Evolutionary conservation across 768 basidiomycete genomes (phyloP).

Genomic region (Infundibulicybe gibba): DNA sequence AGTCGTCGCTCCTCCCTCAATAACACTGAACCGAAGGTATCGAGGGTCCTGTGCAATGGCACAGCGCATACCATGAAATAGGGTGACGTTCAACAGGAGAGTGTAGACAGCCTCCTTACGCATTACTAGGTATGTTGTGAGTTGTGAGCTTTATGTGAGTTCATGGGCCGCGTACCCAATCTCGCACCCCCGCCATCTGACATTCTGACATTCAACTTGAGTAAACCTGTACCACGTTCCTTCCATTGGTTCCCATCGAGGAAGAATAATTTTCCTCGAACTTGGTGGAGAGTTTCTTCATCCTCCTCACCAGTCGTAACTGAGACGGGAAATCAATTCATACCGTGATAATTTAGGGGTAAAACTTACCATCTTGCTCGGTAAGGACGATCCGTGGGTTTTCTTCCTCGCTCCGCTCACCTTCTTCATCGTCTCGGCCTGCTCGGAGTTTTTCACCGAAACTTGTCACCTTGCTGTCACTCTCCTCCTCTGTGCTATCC

Average conservation of each 20-base stretch:
- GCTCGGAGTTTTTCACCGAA: slow-evolving; percentile 72
- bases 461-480: slow-evolving; percentile 33
- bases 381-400: slow-evolving; percentile 46
- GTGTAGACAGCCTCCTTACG: slow-evolving; percentile 81
- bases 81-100: slow-evolving; percentile 66
- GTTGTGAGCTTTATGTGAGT: neutral
- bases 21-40: slow-evolving; percentile 72
- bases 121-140: slow-evolving; percentile 53
- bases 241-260: slow-evolving; percentile 68
- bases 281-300: slow-evolving; percentile 72
- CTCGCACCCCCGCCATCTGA: slow-evolving; percentile 68
- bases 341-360: slow-evolving; percentile 1
- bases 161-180: slow-evolving; percentile 42
- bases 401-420: slow-evolving; percentile 44
- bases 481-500: slow-evolving; percentile 45
- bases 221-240: slow-evolving; percentile 69
- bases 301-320: slow-evolving; percentile 82
- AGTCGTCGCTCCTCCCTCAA: slow-evolving; percentile 54
- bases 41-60: slow-evolving; percentile 72
- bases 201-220: slow-evolving; percentile 66
- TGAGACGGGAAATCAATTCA: slow-evolving; percentile 18
- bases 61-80: slow-evolving; percentile 79
- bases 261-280: slow-evolving; percentile 71
- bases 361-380: slow-evolving; percentile 62
- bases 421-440: slow-evolving; percentile 55